Evolutionary conservation across 1,284 basidiomycete genomes (phyloP).

Genomic region (Neonothopanus nambi): DNA sequence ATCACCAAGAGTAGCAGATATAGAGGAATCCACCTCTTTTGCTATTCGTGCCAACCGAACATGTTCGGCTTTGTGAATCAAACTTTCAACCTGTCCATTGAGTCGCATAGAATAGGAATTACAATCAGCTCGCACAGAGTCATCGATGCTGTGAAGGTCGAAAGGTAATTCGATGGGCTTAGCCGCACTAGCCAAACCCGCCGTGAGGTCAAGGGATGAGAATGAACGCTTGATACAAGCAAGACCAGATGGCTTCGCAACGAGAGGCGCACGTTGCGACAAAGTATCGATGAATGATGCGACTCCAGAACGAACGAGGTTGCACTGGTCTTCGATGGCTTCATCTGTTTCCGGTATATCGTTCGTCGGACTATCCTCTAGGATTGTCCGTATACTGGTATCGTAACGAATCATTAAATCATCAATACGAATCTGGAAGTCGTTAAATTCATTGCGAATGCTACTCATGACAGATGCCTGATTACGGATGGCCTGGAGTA

Average conservation of each 20-base stretch:
- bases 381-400: conserved; percentile 40
- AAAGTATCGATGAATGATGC: conserved; percentile 49
- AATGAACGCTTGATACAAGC: conserved; percentile 35
- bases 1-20: conserved; percentile 35
- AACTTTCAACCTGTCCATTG: conserved; percentile 50
- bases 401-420: conserved; percentile 53
- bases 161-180: conserved; percentile 49
- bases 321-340: no score
- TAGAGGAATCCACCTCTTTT: conserved; percentile 48
- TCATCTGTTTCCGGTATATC: conserved; percentile 27
- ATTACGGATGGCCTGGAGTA: conserved; percentile 52
- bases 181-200: conserved; percentile 33
- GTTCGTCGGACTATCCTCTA: conserved; percentile 33
- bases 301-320: conserved; percentile 44
- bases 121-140: conserved; percentile 65
- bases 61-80: conserved; percentile 48
- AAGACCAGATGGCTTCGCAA: conserved; percentile 34
- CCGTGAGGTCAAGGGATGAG: conserved; percentile 34
- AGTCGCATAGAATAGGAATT: conserved; percentile 70
- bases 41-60: conserved; percentile 55
- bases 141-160: conserved; percentile 63
- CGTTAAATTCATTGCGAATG: conserved; percentile 61
- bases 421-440: conserved; percentile 61
- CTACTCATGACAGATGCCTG: conserved; percentile 59
- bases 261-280: conserved; percentile 51